Base-by-base conservation (phyloP, 495 filamentous ascomycete species). In the Aspergillus sclerotiicarbonarius region DNA sequence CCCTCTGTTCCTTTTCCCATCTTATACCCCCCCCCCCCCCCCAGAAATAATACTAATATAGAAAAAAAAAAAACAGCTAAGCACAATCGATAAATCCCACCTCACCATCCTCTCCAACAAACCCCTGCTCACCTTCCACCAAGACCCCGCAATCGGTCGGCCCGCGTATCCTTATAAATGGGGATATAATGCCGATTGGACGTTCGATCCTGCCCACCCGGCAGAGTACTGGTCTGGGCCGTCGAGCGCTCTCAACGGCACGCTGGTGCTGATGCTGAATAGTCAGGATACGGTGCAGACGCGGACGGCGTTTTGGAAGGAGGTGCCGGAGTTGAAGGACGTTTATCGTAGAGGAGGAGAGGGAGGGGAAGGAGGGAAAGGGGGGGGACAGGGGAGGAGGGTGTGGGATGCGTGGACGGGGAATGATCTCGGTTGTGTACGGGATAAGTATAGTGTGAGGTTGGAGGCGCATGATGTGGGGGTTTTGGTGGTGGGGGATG, bases 131-230 rank as follows among this genome's bases (percentile, higher is more conserved):
- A 79, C 79, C 0, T 86, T 89, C 67, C 80, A 82, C 62, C 87
- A 89, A 63, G 87, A 90, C 56, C 69, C 75, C 8, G 50, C 73
- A 3, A 57, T 72, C 46, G 85, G 84, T 4, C 66, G 65, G 13
- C 78, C 84, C 1, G 84, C 82, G 0, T 77, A 66, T 64, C 86
- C 85, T 1, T 89, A 85, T 56, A 87, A 87, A 64, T 87, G 84
- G 84, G 84, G 84, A 2, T 77, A 76, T 39, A 87, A 85, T 39
- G 65, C 76, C 0, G 81, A 87, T 58, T 86, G 80, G 73, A 88
- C 82, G 0, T 90, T 84, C 58, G 80, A 86, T 46, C 68, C 78
- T 0, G 74, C 66, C 0, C 76, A 81, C 49, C 85, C 84, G 4
- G 83, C 85, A 0, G 84, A 85, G 61, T 88, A 82, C 62, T 88